Base-by-base conservation (phyloP, 208 protist species). In the Zelonia costaricensis region DNA sequence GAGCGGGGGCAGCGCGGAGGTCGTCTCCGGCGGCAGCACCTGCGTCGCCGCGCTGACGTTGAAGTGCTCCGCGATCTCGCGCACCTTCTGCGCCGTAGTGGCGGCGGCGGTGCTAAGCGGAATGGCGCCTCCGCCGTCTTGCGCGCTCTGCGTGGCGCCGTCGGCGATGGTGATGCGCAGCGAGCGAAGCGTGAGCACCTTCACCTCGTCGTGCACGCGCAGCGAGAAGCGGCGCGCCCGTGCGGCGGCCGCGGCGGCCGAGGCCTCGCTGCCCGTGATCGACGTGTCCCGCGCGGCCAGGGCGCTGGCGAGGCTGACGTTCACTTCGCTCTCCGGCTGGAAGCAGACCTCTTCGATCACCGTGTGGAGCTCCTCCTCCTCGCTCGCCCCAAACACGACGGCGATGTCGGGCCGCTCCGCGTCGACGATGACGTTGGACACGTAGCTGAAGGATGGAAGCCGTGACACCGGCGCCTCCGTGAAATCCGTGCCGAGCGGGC, bases 381-480 rank as follows among this genome's bases (percentile, higher is more conserved):
- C 58, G 18, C 62, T 43, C 16, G 67, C 59, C n/a, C 79, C 61
- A 45, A 84, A 85, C 18, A 71, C 73, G 10, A 18, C 48, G 10
- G 47, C 59, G 18, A 88, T 51, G 38, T 84, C 77, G 15, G 62
- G 51, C 28, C 69, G 42, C 46, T 84, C 80, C 18, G 68, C 68
- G 49, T 84, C 72, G 3, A 73, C 79, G 28, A 92, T 67, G 22
- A 85, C 72, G 67, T 76, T 81, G 9, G 74, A 66, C 16, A 88
- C 72, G 31, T 69, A 74, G 46, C 64, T 78, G 49, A 92, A 88
- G 43, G 66, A 70, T 10, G 78, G 65, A 23, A 82, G 68, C 54
- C 57, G 65, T 18, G 74, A 82, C 46, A 92, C 75, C 23, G 74
- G 62, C 30, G 71, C 49, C 35, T 70, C 54, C 16, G 51, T 72